These are phyloP conservation scores for Buddleja alternifolia DNA, from an alignment of 257 asterid genomes.

Conservation along the genomic window DNA sequence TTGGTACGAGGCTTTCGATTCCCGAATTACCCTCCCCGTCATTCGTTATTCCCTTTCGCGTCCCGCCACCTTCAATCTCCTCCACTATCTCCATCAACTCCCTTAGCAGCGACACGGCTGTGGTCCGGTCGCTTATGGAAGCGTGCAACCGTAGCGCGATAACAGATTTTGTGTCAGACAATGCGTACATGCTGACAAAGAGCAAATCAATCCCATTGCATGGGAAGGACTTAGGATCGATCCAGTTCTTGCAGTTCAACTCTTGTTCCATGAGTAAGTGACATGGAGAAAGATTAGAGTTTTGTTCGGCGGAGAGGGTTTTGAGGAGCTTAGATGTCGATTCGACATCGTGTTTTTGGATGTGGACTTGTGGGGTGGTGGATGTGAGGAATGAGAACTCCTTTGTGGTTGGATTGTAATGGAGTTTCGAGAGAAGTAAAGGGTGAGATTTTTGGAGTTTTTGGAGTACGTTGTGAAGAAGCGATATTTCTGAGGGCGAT, in stretches of 20 bases:
- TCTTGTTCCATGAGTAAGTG: slow-evolving; percentile 60
- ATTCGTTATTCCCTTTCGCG: slow-evolving; percentile 15
- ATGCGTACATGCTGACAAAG: slow-evolving; percentile 38
- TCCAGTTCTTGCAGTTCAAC: slow-evolving; percentile 54
- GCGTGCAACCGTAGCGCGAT: slow-evolving; percentile 58
- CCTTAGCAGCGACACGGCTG: slow-evolving; percentile 62
- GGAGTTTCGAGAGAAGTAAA: slow-evolving; percentile 55
- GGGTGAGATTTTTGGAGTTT: slow-evolving; percentile 57
- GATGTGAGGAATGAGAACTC: slow-evolving; percentile 44
- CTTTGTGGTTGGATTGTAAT: slow-evolving; percentile 47
- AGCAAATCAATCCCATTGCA: slow-evolving; percentile 48
- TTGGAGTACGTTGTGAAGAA: slow-evolving; percentile 34
- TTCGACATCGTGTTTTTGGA: slow-evolving; percentile 31
- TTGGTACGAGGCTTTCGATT: slow-evolving; percentile 55
- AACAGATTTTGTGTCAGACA: slow-evolving; percentile 36
- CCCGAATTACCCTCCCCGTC: slow-evolving; percentile 52
- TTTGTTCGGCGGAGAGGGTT: background rate
- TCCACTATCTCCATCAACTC: slow-evolving; percentile 59
- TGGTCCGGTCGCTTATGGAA: slow-evolving; percentile 66
- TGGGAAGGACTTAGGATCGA: slow-evolving; percentile 48
- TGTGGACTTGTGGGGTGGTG: slow-evolving; percentile 24
- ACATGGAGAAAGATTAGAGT: slow-evolving; percentile 32
- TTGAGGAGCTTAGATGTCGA: slow-evolving; percentile 39
- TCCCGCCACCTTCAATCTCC: slow-evolving; percentile 16
- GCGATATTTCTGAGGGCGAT: slow-evolving; percentile 31